These are phyloP conservation scores for Botrytis cinerea DNA, from an alignment of 2,329 filamentous ascomycete species.

Conservation along the genomic window DNA sequence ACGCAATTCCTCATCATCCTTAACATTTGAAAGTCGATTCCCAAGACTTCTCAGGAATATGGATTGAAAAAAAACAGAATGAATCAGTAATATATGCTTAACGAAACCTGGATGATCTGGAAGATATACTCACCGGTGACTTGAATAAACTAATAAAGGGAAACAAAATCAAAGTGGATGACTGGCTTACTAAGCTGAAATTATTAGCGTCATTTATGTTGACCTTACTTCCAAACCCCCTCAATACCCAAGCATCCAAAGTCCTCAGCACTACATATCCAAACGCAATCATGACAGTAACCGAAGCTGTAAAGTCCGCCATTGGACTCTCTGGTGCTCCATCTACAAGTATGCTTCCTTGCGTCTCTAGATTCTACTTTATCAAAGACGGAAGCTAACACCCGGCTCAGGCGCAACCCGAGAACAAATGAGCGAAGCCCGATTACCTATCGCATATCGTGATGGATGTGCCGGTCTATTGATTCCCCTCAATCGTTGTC, in stretches of 20 bases:
- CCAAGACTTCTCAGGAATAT: not conserved
- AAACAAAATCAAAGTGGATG: not conserved
- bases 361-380: conserved; percentile 18
- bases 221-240: conserved; percentile 4
- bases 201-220: conserved; percentile 9
- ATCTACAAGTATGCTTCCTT: conserved; percentile 33
- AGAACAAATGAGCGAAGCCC: conserved; percentile 91
- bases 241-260: conserved; percentile 6
- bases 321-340: conserved; percentile 46
- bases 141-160: not conserved
- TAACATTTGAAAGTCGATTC: not conserved
- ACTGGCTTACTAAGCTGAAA: conserved; percentile 4
- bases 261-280: not conserved
- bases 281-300: conserved; percentile 47
- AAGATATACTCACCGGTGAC: no score
- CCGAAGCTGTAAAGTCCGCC: conserved; percentile 50
- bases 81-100: not conserved
- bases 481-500: conserved; percentile 94
- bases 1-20: not conserved
- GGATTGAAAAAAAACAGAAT: not conserved
- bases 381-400: conserved; percentile 47
- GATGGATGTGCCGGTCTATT: conserved; percentile 94
- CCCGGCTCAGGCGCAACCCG: conserved; percentile 60
- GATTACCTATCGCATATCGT: conserved; percentile 85
- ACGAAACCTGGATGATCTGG: not conserved